Evolutionary conservation across 148 eudicot genomes (phyloP).

Genomic region (Salicornia ramosissima): DNA sequence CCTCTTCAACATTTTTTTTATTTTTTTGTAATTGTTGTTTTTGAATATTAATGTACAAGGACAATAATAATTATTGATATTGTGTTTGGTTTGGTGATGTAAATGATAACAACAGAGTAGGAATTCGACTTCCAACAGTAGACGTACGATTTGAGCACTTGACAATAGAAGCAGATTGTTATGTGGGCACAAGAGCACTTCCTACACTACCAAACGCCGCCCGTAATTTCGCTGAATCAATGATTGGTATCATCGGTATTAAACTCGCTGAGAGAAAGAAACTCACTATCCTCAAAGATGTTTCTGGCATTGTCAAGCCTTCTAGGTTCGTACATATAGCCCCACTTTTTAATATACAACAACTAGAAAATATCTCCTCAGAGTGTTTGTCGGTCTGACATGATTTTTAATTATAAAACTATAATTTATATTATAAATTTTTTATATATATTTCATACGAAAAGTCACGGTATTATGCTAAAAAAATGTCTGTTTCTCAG

Average conservation of each 20-base stretch:
- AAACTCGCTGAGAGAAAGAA: conserved; percentile 52
- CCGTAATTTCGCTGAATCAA: conserved; percentile 52
- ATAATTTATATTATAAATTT: no score
- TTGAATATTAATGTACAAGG: no score
- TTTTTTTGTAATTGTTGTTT: background rate
- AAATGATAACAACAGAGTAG: conserved; percentile 53
- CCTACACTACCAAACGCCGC: conserved; percentile 68
- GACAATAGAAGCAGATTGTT: conserved; percentile 72
- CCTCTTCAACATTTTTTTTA: no score
- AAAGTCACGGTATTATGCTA: no score
- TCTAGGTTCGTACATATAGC: conserved; percentile 77
- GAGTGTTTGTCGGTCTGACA: no score
- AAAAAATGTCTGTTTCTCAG: no score
- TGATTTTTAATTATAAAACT: no score
- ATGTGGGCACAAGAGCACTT: conserved; percentile 80
- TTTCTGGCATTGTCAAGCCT: conserved; percentile 75
- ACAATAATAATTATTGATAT: no score
- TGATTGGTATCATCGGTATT: conserved; percentile 50
- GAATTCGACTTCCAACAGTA: conserved; percentile 74
- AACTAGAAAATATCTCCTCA: no score
- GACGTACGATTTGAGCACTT: conserved; percentile 71
- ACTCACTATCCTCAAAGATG: conserved; percentile 77
- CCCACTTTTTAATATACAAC: no score
- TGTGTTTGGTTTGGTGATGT: no score
- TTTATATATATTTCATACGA: no score